These are phyloP conservation scores for Psilocybe tampanensis DNA, from an alignment of 768 basidiomycete genomes.

Conservation along the genomic window DNA sequence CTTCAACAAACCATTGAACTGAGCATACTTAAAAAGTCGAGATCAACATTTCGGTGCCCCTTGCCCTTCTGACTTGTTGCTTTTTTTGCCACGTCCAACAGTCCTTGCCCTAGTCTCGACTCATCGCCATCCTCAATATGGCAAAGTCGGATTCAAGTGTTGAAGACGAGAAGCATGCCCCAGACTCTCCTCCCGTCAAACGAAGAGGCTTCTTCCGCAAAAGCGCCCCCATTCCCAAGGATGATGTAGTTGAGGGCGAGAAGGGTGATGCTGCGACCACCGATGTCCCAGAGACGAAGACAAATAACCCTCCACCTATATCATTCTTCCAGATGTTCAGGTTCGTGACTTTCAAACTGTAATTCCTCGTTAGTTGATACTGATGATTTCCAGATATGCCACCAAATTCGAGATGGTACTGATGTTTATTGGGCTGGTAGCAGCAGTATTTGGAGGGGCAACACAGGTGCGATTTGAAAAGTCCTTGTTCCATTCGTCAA, in stretches of 20 bases:
- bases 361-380: background rate
- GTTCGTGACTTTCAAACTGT: background rate
- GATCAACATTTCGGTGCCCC: background rate
- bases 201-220: background rate
- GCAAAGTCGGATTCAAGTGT: slow-evolving; percentile 1
- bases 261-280: background rate
- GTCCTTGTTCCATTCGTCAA: background rate
- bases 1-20: too few relatives aligned
- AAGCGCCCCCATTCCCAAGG: background rate
- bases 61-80: background rate
- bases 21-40: too few relatives aligned
- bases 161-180: background rate
- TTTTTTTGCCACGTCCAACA: background rate
- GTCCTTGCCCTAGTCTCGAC: background rate
- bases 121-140: background rate
- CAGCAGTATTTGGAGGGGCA: slow-evolving; percentile 75
- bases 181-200: background rate
- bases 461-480: slow-evolving; percentile 58
- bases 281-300: background rate
- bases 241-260: background rate
- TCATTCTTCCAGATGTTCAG: slow-evolving; percentile 4
- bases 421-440: slow-evolving; percentile 70
- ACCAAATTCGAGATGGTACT: slow-evolving; percentile 69
- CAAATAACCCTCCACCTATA: background rate
- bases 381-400: slow-evolving; percentile 53